These are phyloP conservation scores for Sclerotinia spermophila DNA, from an alignment of 2,329 filamentous ascomycete species.

Conservation along the genomic window DNA sequence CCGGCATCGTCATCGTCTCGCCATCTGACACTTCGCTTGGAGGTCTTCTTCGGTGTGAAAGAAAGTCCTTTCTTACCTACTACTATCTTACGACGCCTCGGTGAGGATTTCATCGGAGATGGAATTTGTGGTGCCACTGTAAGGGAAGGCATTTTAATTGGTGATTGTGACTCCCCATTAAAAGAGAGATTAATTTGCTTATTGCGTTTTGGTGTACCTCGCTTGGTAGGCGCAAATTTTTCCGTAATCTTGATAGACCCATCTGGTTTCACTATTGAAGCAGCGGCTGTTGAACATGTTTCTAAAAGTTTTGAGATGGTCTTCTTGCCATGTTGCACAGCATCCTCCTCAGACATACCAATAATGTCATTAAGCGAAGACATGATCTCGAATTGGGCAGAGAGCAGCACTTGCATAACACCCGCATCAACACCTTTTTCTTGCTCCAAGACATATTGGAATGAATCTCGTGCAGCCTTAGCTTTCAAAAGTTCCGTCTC, in stretches of 20 bases:
- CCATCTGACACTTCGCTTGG: slow-evolving; percentile 82
- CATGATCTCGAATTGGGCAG: slow-evolving; percentile 89
- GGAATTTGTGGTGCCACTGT: slow-evolving; percentile 38
- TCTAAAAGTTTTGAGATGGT: slow-evolving; percentile 76
- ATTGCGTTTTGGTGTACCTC: slow-evolving; percentile 75
- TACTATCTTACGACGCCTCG: slow-evolving; percentile 70
- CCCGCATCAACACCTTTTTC: slow-evolving; percentile 76
- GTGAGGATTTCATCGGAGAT: slow-evolving; percentile 73
- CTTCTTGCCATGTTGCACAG: slow-evolving; percentile 71
- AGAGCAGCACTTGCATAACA: slow-evolving; percentile 77
- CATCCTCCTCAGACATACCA: slow-evolving; percentile 77
- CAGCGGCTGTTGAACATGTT: slow-evolving; percentile 67
- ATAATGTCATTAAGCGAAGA: slow-evolving; percentile 78
- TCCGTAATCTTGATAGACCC: slow-evolving; percentile 59
- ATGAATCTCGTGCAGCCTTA: slow-evolving; percentile 75
- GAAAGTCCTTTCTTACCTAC: slow-evolving; percentile 67
- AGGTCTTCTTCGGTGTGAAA: slow-evolving; percentile 78
- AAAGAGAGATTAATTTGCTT: slow-evolving; percentile 43
- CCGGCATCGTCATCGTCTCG: slow-evolving; percentile 86
- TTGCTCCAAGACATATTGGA: slow-evolving; percentile 74
- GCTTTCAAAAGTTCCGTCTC: slow-evolving; percentile 85
- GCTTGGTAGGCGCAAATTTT: slow-evolving; percentile 64
- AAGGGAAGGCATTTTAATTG: slow-evolving; percentile 41
- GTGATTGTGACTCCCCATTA: slow-evolving; percentile 24
- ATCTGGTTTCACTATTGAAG: slow-evolving; percentile 88